A percentile compares a stretch with the other conserved stretches of the same genome.
Conservation (phyloP, 2,329 filamentous ascomycete genomes). For the Penicillium rolfsii region DNA sequence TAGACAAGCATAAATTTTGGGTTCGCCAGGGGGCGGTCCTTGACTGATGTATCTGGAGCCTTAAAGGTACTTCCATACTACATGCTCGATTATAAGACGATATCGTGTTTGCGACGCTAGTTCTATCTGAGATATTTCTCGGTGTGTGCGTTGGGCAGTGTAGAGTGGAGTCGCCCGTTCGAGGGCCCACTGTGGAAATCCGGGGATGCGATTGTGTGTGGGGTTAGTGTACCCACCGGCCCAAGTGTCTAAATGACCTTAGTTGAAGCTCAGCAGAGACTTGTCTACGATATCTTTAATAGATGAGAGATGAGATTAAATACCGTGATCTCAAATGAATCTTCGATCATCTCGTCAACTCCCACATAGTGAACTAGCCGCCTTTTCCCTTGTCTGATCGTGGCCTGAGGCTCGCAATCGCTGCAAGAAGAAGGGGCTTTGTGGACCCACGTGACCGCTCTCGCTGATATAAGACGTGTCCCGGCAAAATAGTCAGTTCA, state of each 20-base stretch:
- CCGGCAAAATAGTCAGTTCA: no score
- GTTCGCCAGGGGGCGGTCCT: conserved; percentile 1
- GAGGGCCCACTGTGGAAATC: conserved; percentile 15
- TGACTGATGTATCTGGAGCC: not conserved
- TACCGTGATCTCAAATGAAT: no score
- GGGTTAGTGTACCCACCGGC: conserved; percentile 10
- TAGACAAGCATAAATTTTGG: conserved; percentile 9
- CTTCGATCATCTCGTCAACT: no score
- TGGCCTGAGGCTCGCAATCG: no score
- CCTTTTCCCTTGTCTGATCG: no score
- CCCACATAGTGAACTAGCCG: no score
- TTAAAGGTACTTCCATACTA: not conserved
- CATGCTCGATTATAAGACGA: not conserved
- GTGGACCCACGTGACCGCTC: no score
- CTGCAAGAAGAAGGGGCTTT: not conserved
- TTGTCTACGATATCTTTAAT: not conserved
- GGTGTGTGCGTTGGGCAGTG: not conserved
- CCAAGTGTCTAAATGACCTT: not conserved
- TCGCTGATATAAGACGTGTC: no score
- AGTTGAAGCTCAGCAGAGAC: not conserved
- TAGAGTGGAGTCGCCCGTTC: conserved; percentile 9
- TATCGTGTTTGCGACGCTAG: not conserved
- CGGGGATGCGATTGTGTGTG: conserved; percentile 14
- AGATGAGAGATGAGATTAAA: no score
- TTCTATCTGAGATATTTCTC: not conserved